These are phyloP conservation scores for Cantharellus cinnabarinus DNA, from an alignment of 768 basidiomycete genomes.

Conservation along the genomic window DNA sequence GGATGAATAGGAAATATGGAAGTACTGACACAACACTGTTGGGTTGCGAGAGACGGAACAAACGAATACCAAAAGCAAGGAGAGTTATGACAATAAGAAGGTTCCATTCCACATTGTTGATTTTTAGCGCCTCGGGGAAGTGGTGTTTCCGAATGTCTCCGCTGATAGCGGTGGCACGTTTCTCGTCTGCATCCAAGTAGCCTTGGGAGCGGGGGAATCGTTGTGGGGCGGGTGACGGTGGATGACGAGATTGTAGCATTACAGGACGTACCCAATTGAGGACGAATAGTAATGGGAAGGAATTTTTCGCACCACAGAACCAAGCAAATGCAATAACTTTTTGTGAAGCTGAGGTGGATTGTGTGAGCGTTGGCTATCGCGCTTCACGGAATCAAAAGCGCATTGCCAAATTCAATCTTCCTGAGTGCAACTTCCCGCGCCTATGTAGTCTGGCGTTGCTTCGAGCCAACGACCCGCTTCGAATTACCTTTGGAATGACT, in stretches of 20 bases:
- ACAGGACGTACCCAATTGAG: not conserved
- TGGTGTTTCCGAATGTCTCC: conserved; percentile 2
- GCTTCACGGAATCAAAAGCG: too few species aligned
- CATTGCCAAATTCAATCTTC: too few species aligned
- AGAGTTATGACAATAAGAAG: conserved; percentile 43
- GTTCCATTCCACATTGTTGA: conserved; percentile 59
- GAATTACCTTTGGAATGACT: too few species aligned
- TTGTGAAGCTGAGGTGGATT: too few species aligned
- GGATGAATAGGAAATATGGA: not conserved
- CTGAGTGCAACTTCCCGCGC: too few species aligned
- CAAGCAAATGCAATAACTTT: too few species aligned
- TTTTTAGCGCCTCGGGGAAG: conserved; percentile 33
- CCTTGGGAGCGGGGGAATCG: conserved; percentile 46
- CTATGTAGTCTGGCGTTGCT: too few species aligned
- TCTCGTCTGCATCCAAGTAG: conserved; percentile 53
- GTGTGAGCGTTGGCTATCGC: too few species aligned
- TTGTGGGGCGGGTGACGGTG: not conserved
- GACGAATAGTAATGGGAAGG: too few species aligned
- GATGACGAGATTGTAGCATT: not conserved
- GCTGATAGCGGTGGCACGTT: conserved; percentile 14
- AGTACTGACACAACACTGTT: conserved; percentile 70
- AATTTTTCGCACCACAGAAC: too few species aligned
- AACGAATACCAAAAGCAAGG: conserved; percentile 58
- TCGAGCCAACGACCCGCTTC: too few species aligned
- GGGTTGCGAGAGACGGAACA: conserved; percentile 71